phyloP scores from a whole-genome alignment of 768 basidiomycete genomes.

The Rubroboletus satanas region DNA sequence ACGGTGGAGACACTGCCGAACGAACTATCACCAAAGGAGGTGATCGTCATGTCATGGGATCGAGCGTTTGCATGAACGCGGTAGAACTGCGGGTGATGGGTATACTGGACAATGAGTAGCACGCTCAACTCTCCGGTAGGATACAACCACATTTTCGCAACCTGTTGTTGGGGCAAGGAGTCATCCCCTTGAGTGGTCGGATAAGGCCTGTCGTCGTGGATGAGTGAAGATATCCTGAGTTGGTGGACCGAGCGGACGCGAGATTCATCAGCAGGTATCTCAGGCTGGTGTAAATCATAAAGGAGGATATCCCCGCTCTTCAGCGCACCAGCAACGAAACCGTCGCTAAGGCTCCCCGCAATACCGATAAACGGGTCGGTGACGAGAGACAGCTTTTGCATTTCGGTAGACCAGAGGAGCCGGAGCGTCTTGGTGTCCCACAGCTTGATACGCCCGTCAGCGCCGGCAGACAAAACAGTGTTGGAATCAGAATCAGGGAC shows the following conservation, averaged over 20 bases:
- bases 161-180: background rate
- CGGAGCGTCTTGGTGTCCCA: constrained; percentile 57
- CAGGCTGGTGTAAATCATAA: constrained; percentile 45
- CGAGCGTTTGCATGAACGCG: constrained; percentile 40
- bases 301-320: constrained; percentile 56
- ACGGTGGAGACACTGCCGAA: constrained; percentile 51
- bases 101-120: constrained; percentile 48
- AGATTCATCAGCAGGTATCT: constrained; percentile 3
- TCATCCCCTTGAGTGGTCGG: background rate
- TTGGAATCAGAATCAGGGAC: constrained; percentile 43
- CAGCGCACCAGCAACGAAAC: constrained; percentile 47
- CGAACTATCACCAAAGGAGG: constrained; percentile 49
- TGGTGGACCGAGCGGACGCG: constrained; percentile 22
- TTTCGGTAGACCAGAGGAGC: constrained; percentile 64
- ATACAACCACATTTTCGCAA: constrained; percentile 19
- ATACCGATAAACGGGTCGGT: constrained; percentile 53
- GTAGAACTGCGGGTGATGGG: constrained; percentile 49
- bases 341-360: constrained; percentile 39
- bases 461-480: constrained; percentile 49
- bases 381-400: constrained; percentile 31
- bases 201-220: constrained; percentile 14
- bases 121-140: constrained; percentile 3
- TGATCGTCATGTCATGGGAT: constrained; percentile 29
- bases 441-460: constrained; percentile 67
- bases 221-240: constrained; percentile 37